Evolutionary conservation across 2,329 filamentous ascomycete species (phyloP).

Genomic region (Beauveria bassiana): DNA sequence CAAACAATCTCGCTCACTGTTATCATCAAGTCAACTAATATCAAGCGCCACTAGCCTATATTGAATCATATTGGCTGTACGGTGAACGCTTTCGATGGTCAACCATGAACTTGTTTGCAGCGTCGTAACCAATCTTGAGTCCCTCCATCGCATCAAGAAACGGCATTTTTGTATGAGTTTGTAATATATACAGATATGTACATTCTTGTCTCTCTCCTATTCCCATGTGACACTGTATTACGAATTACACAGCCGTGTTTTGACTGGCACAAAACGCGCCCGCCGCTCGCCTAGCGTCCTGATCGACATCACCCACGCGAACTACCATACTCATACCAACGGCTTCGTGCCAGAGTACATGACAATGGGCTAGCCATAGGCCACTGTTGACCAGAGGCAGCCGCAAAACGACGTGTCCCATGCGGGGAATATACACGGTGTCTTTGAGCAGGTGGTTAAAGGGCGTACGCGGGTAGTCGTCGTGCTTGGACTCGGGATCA

Average conservation of each 20-base stretch:
- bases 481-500: constrained; percentile 5
- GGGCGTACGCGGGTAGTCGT: not conserved
- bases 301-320: constrained; percentile 9
- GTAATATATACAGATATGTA: not conserved
- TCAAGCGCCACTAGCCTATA: too few species aligned
- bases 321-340: constrained; percentile 34
- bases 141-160: too few species aligned
- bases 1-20: too few species aligned
- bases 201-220: not conserved
- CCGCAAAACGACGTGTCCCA: constrained; percentile 28
- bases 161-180: too few species aligned
- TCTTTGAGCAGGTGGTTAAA: constrained; percentile 25
- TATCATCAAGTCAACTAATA: too few species aligned
- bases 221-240: not conserved
- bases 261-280: not conserved
- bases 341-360: constrained; percentile 29
- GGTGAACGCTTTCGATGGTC: too few species aligned
- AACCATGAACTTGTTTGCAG: too few species aligned
- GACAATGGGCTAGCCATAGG: constrained; percentile 31
- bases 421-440: constrained; percentile 26
- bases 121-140: too few species aligned
- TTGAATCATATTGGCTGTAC: too few species aligned
- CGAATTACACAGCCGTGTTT: not conserved
- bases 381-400: constrained; percentile 28
- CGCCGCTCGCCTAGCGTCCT: not conserved